A percentile compares a stretch with the other conserved stretches of the same genome.
These are phyloP conservation scores for Mortierella claussenii DNA, from an alignment of 192 early-diverging fungal species.

Conservation along the genomic window DNA sequence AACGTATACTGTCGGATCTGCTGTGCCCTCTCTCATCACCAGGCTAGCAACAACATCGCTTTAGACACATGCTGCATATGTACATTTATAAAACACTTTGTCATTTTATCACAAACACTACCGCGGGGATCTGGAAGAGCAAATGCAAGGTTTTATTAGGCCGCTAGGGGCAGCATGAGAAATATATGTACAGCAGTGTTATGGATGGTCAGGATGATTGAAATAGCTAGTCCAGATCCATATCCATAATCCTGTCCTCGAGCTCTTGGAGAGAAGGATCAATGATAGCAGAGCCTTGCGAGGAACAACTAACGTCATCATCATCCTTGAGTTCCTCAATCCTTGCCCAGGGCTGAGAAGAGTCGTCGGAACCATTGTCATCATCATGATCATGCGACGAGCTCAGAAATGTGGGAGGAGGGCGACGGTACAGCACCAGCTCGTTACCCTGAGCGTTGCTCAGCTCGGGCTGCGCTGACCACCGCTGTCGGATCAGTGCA, in stretches of 20 bases:
- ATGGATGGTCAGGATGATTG: background rate
- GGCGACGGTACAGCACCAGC: conserved; percentile 26
- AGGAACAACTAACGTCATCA: background rate
- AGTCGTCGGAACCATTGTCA: conserved; percentile 5
- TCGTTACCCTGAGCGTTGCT: conserved; percentile 24
- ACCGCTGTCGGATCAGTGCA: conserved; percentile 18
- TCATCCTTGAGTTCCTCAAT: conserved; percentile 36
- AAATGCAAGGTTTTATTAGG: too few relatives aligned
- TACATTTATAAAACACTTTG: too few relatives aligned
- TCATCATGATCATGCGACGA: conserved; percentile 1
- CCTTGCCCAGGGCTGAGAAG: background rate
- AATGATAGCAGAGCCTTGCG: background rate
- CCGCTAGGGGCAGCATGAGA: too few relatives aligned
- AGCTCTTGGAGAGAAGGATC: conserved; percentile 11
- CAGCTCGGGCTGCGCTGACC: background rate
- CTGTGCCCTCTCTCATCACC: too few relatives aligned
- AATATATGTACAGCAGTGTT: too few relatives aligned
- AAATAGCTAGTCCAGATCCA: conserved; percentile 35
- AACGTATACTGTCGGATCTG: too few relatives aligned
- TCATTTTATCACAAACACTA: too few relatives aligned
- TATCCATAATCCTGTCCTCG: conserved; percentile 37
- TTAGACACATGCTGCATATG: too few relatives aligned
- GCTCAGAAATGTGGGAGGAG: conserved; percentile 9
- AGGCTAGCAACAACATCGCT: too few relatives aligned
- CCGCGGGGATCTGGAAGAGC: too few relatives aligned